A percentile compares a stretch with the other conserved stretches of the same genome.
Conservation (phyloP, 176 grass and related monocot genomes). For the Tillandsia leiboldiana region DNA sequence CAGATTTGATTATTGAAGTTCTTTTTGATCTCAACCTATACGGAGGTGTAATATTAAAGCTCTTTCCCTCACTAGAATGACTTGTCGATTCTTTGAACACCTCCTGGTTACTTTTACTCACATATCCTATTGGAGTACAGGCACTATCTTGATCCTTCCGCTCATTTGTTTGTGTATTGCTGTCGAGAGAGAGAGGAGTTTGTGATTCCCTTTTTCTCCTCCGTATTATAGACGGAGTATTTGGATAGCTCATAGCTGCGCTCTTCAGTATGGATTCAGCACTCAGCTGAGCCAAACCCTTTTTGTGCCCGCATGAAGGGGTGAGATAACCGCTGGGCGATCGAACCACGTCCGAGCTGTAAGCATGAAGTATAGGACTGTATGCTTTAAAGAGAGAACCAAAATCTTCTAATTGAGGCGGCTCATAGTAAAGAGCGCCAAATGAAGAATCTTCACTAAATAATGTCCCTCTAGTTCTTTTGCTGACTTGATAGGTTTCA, state of each 20-base stretch:
- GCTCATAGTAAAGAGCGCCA: slow-evolving; percentile 71
- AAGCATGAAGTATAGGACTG: slow-evolving; percentile 14
- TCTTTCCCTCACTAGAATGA: slow-evolving; percentile 35
- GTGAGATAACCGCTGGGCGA: slow-evolving; percentile 30
- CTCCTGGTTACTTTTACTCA: slow-evolving; percentile 13
- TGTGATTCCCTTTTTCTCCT: slow-evolving; percentile 61
- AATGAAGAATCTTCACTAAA: slow-evolving; percentile 28
- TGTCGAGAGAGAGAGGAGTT: slow-evolving; percentile 30
- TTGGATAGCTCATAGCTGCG: slow-evolving; percentile 67
- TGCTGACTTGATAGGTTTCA: slow-evolving; percentile 23
- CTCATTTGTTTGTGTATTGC: slow-evolving; percentile 28
- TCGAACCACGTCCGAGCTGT: slow-evolving; percentile 9
- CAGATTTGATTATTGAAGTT: slow-evolving; percentile 43
- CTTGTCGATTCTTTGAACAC: slow-evolving; percentile 36
- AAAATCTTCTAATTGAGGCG: slow-evolving; percentile 48
- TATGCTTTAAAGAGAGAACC: slow-evolving; percentile 27
- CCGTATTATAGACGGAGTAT: slow-evolving; percentile 81
- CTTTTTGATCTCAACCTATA: slow-evolving; percentile 77
- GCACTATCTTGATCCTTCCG: slow-evolving; percentile 24
- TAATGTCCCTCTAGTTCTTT: slow-evolving; percentile 11
- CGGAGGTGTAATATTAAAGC: slow-evolving; percentile 63
- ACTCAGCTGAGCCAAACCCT: slow-evolving; percentile 30
- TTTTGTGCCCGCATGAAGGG: slow-evolving; percentile 22
- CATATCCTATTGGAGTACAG: slow-evolving; percentile 38
- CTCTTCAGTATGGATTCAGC: slow-evolving; percentile 67